phyloP scores from a whole-genome alignment of 179 eudicot genomes.

The Silene noctiflora region DNA sequence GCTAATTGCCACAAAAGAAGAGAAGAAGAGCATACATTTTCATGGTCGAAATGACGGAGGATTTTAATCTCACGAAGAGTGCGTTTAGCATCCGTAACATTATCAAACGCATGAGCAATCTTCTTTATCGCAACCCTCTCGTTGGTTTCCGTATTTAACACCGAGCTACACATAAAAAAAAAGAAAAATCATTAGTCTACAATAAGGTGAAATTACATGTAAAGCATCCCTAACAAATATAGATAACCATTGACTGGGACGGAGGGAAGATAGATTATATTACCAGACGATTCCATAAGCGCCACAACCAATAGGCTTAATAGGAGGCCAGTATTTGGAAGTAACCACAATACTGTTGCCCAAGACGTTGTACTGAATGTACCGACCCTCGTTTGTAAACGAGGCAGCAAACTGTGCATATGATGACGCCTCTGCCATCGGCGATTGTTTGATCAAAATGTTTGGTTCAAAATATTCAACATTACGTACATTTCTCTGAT shows the following conservation, averaged over 20 bases:
- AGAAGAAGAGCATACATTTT: conserved; percentile 49
- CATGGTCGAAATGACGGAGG: conserved; percentile 79
- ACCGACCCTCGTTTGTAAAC: conserved; percentile 60
- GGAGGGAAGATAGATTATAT: conserved; percentile 18
- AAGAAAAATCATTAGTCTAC: neutral
- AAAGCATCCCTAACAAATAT: too few relatives aligned
- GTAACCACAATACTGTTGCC: conserved; percentile 64
- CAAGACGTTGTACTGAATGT: conserved; percentile 55
- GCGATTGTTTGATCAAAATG: neutral
- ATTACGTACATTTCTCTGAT: neutral
- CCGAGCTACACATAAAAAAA: conserved; percentile 40
- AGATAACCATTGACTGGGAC: too few relatives aligned
- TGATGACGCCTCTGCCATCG: neutral
- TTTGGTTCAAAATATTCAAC: neutral
- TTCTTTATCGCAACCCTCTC: conserved; percentile 89
- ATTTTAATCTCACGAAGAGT: conserved; percentile 83
- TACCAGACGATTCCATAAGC: conserved; percentile 95
- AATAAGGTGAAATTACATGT: too few relatives aligned
- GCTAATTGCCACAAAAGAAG: neutral
- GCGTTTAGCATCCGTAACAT: conserved; percentile 71
- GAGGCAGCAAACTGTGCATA: conserved; percentile 43
- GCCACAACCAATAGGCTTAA: conserved; percentile 86
- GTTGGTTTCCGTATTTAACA: conserved; percentile 61
- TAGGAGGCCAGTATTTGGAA: conserved; percentile 73
- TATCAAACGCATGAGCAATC: conserved; percentile 76